Base-by-base conservation (phyloP, 805 yeast species). In the Lipomyces sp. region DNA sequence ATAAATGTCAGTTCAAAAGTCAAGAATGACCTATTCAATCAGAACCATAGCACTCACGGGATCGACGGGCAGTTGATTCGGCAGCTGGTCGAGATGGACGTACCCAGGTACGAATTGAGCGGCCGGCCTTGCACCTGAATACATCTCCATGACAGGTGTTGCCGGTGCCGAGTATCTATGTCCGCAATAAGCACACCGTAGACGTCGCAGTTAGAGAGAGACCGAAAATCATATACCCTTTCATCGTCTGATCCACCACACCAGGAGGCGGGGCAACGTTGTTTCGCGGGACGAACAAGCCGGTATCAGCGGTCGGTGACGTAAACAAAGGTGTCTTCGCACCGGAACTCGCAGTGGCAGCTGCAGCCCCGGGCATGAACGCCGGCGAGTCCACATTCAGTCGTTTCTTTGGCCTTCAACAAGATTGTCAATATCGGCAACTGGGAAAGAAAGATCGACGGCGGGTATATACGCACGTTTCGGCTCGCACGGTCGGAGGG, bases 311-410 rank as follows among this genome's bases (percentile, higher is more conserved):
- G 1, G 45, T 41, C 33, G 22, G 59, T 23, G 16, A 45, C 19
- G 49, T 21, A n/a, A 43, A 14, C 7, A 40, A n/a, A 4, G 53
- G 31, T n/a, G 34, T n/a, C 19, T 39, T 49, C 10, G 47, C 46
- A 11, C 28, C 7, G 23, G 45, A 43, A 29, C 46, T 44, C 39
- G 37, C 61, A 3, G 45, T n/a, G 7, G 45, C 21, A 11, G 47
- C 23, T 7, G 57, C 32, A 3, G 44, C 47, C 11, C 56, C 51
- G 5, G 86, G 83, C 2, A 77, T 76, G 56, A 80, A 79, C 2
- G 82, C 70, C 0, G 83, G 81, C 2, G 79, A 71, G 3, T 80
- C 80, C 11, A 79, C 75, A 56, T 79, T 80, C 63, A 81, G 76
- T 58, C 74, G 72, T 62, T 70, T 74, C 55, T 68, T 76, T 0